These are phyloP conservation scores for Pulveroboletus ravenelii DNA, from an alignment of 768 basidiomycete genomes.

Conservation along the genomic window DNA sequence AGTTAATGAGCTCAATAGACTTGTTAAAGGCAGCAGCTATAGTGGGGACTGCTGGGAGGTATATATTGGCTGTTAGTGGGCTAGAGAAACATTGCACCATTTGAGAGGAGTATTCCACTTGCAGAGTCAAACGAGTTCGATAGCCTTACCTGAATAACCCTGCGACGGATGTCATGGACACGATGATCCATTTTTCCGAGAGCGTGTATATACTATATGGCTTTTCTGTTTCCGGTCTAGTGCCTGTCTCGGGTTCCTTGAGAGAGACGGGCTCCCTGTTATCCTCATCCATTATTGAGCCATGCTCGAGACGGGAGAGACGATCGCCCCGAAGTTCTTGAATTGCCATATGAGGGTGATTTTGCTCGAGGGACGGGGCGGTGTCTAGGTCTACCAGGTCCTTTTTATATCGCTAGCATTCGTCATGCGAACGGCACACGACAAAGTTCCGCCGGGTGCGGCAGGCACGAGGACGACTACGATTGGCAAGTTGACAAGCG, in stretches of 20 bases:
- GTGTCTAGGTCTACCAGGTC: not conserved
- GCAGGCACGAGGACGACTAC: not conserved
- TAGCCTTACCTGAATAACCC: conserved; percentile 54
- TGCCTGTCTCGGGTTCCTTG: not conserved
- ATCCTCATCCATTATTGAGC: not conserved
- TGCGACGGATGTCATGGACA: conserved; percentile 55
- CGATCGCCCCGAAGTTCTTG: not conserved
- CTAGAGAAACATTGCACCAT: conserved; percentile 28
- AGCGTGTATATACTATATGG: conserved; percentile 48
- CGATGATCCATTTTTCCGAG: conserved; percentile 66
- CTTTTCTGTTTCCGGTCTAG: conserved; percentile 3
- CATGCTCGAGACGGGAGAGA: not conserved
- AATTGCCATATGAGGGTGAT: not conserved
- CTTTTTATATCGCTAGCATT: not conserved
- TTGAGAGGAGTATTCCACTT: not conserved
- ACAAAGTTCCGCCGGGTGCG: not conserved
- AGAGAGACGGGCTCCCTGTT: not conserved
- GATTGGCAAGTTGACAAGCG: not conserved
- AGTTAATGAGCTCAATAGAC: conserved; percentile 67
- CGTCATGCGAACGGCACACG: not conserved
- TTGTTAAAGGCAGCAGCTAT: conserved; percentile 56
- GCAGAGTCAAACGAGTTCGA: not conserved
- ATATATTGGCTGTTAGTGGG: conserved; percentile 72
- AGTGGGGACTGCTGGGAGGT: conserved; percentile 74
- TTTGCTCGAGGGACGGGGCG: not conserved